phyloP scores from a whole-genome alignment of 768 basidiomycete genomes.

The Phlebiopsis flavidoalba region DNA sequence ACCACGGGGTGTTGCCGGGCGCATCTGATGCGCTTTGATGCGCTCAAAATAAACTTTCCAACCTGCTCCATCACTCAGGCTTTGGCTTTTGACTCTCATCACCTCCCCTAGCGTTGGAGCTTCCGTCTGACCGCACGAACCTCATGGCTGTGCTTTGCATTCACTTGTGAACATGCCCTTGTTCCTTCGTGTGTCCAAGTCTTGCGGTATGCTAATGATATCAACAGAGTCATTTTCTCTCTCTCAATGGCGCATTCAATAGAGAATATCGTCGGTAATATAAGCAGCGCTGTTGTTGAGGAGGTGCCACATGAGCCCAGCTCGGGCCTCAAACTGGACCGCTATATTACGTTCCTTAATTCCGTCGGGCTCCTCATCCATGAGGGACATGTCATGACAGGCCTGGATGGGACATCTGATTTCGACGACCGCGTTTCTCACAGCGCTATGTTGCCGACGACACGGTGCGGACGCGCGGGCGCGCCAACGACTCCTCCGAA shows the following conservation, averaged over 20 bases:
- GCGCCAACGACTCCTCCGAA: background rate
- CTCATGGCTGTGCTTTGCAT: background rate
- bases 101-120: background rate
- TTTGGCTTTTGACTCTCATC: background rate
- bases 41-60: background rate
- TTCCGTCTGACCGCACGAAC: background rate
- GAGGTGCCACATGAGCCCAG: background rate
- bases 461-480: background rate
- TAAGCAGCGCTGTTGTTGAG: background rate
- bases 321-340: background rate
- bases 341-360: background rate
- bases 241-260: background rate
- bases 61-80: background rate
- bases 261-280: background rate
- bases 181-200: background rate
- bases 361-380: background rate
- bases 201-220: background rate
- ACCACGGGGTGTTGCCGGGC: background rate
- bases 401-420: background rate
- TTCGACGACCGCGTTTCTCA: background rate
- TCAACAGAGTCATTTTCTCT: background rate
- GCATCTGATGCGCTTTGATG: background rate
- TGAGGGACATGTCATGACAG: background rate
- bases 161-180: background rate
- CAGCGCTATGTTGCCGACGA: background rate